Evolutionary conservation across 129 eudicot genomes (phyloP).

Genomic region (Saposhnikovia divaricata): DNA sequence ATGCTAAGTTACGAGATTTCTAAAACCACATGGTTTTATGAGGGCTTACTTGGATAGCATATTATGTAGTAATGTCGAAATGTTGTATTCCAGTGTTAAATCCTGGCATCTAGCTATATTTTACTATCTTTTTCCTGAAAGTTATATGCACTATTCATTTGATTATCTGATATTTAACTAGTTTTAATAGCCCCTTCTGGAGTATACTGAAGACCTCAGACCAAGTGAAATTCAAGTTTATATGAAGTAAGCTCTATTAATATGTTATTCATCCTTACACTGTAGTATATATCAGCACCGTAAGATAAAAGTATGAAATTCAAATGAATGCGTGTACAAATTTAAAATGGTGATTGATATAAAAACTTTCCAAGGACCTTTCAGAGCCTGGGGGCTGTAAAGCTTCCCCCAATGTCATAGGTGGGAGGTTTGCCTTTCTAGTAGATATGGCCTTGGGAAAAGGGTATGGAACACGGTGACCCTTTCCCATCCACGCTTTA

Average conservation of each 20-base stretch:
- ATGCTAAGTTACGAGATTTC: background rate
- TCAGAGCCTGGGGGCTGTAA: background rate
- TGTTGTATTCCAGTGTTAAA: background rate
- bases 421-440: background rate
- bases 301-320: background rate
- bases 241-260: conserved; percentile 47
- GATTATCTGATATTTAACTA: background rate
- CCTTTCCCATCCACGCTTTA: too few relatives aligned
- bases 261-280: background rate
- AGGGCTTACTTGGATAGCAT: background rate
- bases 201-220: conserved; percentile 42
- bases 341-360: background rate
- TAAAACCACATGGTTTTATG: background rate
- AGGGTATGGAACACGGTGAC: background rate
- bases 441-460: background rate
- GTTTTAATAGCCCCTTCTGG: conserved; percentile 55
- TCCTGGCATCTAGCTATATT: background rate
- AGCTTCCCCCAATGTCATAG: background rate
- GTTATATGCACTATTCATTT: background rate
- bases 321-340: background rate
- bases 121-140: background rate
- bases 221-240: conserved; percentile 42
- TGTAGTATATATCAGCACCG: background rate
- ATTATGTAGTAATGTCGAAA: background rate
- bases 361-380: background rate